Base-by-base conservation (phyloP, 331 rosid species). In the Erythrophleum ivorense region DNA sequence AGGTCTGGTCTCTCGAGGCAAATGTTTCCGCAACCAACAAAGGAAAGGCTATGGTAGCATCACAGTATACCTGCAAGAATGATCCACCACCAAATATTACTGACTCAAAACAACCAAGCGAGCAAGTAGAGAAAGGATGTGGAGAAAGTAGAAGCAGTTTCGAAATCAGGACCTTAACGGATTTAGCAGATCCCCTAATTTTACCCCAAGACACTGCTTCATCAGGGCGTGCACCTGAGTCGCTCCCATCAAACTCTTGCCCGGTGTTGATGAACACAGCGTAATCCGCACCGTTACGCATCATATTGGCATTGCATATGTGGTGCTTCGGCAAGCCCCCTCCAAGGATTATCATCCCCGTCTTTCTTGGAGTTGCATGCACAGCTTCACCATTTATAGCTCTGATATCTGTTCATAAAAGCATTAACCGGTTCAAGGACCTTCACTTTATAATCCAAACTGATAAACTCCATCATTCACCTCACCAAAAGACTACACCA, bases 241-340 rank as follows among this genome's bases (percentile, higher is more conserved):
- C n/a, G n/a, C n/a, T n/a, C n/a, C n/a, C n/a, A n/a, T n/a, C 98
- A 75, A 81, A 94, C 80, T 94, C 98, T 66, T 94, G 97, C 15
- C 97, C 98, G 19, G 97, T 94, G 71, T 94, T 94, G 50, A 94
- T 90, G 79, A 88, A 91, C 78, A 94, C 92, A 1, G 97, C 98
- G 81, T 91, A 92, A 78, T 94, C 98, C 9, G 94, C 97, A 79
- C 98, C 98, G n/a, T 94, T 94, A 11, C 97, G 97, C 91, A 92
- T 90, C 98, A 94, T 94, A 81, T 94, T 94, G 89, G 98, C 98
- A 78, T 94, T 94, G 94, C 97, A 92, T 78, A 92, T 92, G 88
- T 94, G 98, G 83, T 94, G 98, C 78, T 94, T 94, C 15, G 98
- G 97, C 64, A 94, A 87, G 9, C 97, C 97, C 21, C 97, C 98